phyloP scores from a whole-genome alignment of 495 filamentous ascomycete species.

The Podospora didyma region DNA sequence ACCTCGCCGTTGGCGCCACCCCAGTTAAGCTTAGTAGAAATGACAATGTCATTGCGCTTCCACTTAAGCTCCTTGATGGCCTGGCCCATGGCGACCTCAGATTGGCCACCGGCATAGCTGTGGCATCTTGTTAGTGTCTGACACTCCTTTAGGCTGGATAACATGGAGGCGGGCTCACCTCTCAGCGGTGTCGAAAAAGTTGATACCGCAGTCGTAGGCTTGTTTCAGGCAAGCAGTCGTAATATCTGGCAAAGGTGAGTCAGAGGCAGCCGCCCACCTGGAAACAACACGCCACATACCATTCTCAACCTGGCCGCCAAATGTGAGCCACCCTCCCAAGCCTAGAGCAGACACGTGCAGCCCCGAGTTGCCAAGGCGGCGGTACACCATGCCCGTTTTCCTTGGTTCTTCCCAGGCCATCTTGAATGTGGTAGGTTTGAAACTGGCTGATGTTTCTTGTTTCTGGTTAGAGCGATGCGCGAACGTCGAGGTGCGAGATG shows the following conservation, averaged over 20 bases:
- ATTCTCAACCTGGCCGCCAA: constrained; percentile 38
- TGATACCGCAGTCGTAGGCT: constrained; percentile 68
- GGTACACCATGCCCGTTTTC: constrained; percentile 41
- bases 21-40: constrained; percentile 69
- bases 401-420: constrained; percentile 29
- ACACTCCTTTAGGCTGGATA: not conserved
- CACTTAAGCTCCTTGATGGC: constrained; percentile 55
- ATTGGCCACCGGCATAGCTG: constrained; percentile 46
- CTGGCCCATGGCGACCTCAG: constrained; percentile 55
- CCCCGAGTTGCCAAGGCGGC: constrained; percentile 58
- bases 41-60: constrained; percentile 67
- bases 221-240: constrained; percentile 62
- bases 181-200: constrained; percentile 49
- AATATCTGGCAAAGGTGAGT: constrained; percentile 36
- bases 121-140: not conserved
- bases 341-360: constrained; percentile 61
- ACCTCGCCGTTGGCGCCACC: constrained; percentile 57
- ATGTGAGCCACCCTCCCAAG: constrained; percentile 61
- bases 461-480: not conserved
- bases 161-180: constrained; percentile 26
- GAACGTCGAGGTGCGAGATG: no score
- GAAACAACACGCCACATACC: not conserved
- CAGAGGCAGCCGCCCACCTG: not conserved
- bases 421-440: not conserved
- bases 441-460: not conserved